Conservation (phyloP, 164 flowering plant genomes). For the Aristolochia fimbriata region DNA sequence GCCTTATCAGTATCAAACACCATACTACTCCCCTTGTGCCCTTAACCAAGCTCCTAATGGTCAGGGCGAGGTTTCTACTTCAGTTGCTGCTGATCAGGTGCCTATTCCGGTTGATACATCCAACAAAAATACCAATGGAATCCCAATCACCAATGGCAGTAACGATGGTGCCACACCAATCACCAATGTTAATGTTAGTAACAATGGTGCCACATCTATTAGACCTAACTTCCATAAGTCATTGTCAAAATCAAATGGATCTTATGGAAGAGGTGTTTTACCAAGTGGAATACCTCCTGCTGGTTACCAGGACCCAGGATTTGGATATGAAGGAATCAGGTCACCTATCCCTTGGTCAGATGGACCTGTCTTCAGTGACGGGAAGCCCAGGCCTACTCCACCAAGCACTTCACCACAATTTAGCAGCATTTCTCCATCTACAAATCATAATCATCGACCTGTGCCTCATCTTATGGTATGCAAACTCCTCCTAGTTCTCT, state of each 20-base stretch:
- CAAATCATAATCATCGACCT: constrained; percentile 44
- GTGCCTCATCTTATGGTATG: constrained; percentile 43
- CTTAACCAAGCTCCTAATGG: constrained; percentile 22
- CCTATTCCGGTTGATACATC: constrained; percentile 38
- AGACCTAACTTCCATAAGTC: constrained; percentile 34
- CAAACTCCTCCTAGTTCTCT: not conserved
- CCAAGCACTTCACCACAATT: constrained; percentile 24
- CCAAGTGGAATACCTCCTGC: constrained; percentile 35
- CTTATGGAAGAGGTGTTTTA: constrained; percentile 36
- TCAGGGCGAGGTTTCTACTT: constrained; percentile 33
- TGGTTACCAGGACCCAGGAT: constrained; percentile 51
- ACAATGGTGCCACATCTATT: constrained; percentile 23
- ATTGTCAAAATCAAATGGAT: constrained; percentile 25
- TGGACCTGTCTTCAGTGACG: constrained; percentile 31
- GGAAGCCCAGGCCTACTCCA: constrained; percentile 24
- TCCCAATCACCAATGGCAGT: constrained; percentile 28
- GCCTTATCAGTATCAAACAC: constrained; percentile 61
- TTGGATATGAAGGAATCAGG: constrained; percentile 31
- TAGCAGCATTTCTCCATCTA: constrained; percentile 25
- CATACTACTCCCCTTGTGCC: constrained; percentile 45
- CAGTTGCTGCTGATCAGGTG: constrained; percentile 40
- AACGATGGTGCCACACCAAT: constrained; percentile 26
- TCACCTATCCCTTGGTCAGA: constrained; percentile 43
- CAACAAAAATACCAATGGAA: constrained; percentile 29
- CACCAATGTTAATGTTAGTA: constrained; percentile 28